Conservation (phyloP, 2,329 filamentous ascomycete genomes). For the Zymoseptoria pseudotritici region DNA sequence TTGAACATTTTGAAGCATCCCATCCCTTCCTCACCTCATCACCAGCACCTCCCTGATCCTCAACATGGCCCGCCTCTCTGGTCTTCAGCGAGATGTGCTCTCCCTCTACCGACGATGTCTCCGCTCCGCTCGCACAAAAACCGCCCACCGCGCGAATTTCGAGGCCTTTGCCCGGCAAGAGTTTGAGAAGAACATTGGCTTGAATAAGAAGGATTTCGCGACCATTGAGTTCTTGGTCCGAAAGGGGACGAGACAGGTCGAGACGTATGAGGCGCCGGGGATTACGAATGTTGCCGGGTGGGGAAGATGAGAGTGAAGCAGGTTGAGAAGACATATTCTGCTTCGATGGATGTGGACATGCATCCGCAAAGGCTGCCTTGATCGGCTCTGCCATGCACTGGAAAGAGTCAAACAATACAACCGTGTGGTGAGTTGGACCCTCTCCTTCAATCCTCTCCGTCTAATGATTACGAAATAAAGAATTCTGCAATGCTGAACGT, state of each 20-base stretch:
- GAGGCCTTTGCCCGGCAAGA: slow-evolving; percentile 44
- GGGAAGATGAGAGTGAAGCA: background rate
- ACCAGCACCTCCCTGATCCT: background rate
- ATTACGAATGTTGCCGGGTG: slow-evolving; percentile 61
- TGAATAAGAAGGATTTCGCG: slow-evolving; percentile 78
- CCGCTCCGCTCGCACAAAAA: slow-evolving; percentile 70
- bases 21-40: background rate
- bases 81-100: slow-evolving; percentile 83
- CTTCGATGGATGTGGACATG: background rate
- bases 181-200: slow-evolving; percentile 60
- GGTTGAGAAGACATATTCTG: background rate
- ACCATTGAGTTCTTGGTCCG: slow-evolving; percentile 79
- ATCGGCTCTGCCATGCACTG: background rate
- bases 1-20: background rate
- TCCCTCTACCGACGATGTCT: slow-evolving; percentile 80
- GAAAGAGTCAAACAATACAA: background rate
- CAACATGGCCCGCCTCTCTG: slow-evolving; percentile 55
- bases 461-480: slow-evolving; percentile 36
- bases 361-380: background rate
- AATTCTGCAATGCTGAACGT: slow-evolving; percentile 47
- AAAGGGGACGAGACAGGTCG: slow-evolving; percentile 73
- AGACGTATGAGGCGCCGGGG: slow-evolving; percentile 69
- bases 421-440: background rate
- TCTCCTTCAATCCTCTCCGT: background rate
- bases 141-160: slow-evolving; percentile 28